Percentiles rank a stretch among this genome's conserved stretches.
Evolutionary conservation across 768 basidiomycete species (phyloP).

Genomic region (Tylopilus plumbeoviolaceoides): DNA sequence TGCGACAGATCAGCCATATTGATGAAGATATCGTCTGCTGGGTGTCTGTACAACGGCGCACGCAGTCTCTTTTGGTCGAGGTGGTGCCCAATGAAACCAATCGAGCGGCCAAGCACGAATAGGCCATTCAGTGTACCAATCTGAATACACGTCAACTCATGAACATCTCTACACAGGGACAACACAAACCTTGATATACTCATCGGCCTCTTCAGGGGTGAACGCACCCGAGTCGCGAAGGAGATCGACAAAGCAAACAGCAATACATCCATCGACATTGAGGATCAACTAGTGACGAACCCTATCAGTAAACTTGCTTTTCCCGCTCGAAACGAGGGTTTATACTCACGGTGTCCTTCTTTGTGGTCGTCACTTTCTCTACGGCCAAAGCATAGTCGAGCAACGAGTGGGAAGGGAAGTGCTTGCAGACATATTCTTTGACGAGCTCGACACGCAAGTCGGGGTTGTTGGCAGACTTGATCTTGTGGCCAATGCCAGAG

Average conservation of each 20-base stretch:
- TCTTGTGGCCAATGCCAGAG: slow-evolving; percentile 99
- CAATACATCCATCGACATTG: slow-evolving; percentile 95
- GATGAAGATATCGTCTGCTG: slow-evolving; percentile 94
- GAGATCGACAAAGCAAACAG: slow-evolving; percentile 94
- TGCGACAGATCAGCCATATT: slow-evolving; percentile 85
- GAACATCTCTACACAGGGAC: background rate
- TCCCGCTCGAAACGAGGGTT: background rate
- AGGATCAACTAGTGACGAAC: slow-evolving; percentile 64
- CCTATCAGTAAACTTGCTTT: background rate
- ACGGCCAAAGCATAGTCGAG: slow-evolving; percentile 95
- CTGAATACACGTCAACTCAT: slow-evolving; percentile 21
- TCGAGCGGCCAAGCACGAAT: slow-evolving; percentile 95
- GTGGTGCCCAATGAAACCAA: slow-evolving; percentile 96
- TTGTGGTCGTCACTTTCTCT: slow-evolving; percentile 95
- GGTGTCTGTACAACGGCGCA: slow-evolving; percentile 91
- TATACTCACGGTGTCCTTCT: slow-evolving; percentile 82
- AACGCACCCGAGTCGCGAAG: slow-evolving; percentile 91
- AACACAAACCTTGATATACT: slow-evolving; percentile 77
- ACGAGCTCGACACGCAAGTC: slow-evolving; percentile 90
- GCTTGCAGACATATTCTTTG: slow-evolving; percentile 91
- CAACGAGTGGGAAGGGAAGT: slow-evolving; percentile 93
- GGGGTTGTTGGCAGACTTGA: slow-evolving; percentile 97
- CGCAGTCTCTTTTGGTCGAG: slow-evolving; percentile 95
- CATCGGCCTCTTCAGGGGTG: slow-evolving; percentile 91
- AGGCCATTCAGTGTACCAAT: slow-evolving; percentile 94